Evolutionary conservation across 352 stramenopile genomes (phyloP), one percentile per base, ranked within the genome.

Genomic region (Phytopythium delawarense): DNA sequence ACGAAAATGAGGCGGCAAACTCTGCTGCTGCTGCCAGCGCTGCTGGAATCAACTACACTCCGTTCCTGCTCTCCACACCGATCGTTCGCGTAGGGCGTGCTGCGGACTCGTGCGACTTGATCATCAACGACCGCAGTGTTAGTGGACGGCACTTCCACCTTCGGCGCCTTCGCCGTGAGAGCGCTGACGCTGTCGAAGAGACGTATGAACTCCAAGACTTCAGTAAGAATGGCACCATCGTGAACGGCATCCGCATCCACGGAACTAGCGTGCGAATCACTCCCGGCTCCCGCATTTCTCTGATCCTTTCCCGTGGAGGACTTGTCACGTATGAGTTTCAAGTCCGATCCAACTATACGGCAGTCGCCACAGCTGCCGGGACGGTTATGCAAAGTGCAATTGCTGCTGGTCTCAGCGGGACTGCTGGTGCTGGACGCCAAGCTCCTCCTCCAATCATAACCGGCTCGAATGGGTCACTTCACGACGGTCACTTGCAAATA

Each of bases 241-340:
- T 96, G 2, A 93, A 96, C 48, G 87, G 87, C n/a, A 84, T 94
- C 11, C 78, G 87, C 6, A 77, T 96, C 13, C 87, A 96, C 60
- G 86, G 86, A 37, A 89, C 85, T 0, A 92, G 75, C 49, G 76
- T 91, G 35, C 79, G 78, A 4, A 73, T 96, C 12, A 82, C 74
- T 0, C 68, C 85, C 1, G 86, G 87, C 2, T 88, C 87, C 21
- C 77, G 87, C 5, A 93, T 96, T 51, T 94, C 87, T 0, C 74
- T 96, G 3, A 96, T 96, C 28, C 63, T 96, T 1, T 96, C 87
- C 0, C 76, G 85, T 57, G 87, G 87, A 35, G 87, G 87, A 1
- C 70, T 96, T 23, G 74, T 93, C 32, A 96, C 85, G 7, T 96
- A 94, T 61, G 87, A 96, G 58, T 94, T 96, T 58, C 87, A 94